phyloP scores from a whole-genome alignment of 2,329 filamentous ascomycete species.

The Xylaria polymorpha region DNA sequence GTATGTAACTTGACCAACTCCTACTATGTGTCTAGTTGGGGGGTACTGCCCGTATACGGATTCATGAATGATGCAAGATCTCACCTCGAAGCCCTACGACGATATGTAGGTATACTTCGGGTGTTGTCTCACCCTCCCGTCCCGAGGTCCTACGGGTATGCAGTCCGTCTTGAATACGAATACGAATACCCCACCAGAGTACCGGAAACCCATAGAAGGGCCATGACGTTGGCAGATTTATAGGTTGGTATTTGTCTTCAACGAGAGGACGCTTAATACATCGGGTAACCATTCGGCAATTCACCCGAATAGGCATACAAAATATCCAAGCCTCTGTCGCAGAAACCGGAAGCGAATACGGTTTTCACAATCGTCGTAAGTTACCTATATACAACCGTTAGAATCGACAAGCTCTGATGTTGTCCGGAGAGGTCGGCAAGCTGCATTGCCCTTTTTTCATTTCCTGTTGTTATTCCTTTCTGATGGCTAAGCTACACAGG shows the following conservation, averaged over 20 bases:
- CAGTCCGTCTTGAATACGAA: background rate
- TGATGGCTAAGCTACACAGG: background rate
- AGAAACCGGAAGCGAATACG: slow-evolving; percentile 26
- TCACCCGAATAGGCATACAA: background rate
- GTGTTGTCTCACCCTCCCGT: background rate
- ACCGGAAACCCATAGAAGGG: background rate
- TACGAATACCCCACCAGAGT: slow-evolving; percentile 11
- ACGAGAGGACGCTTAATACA: background rate
- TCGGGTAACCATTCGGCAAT: background rate
- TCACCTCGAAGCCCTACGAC: background rate
- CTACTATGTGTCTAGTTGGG: background rate
- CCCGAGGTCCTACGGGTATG: background rate
- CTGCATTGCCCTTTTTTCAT: background rate
- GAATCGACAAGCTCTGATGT: background rate
- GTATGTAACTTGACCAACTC: background rate
- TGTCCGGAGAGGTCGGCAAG: background rate
- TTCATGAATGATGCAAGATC: background rate
- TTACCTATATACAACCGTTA: background rate
- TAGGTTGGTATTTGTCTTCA: background rate
- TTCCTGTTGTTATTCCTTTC: background rate
- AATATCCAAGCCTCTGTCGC: background rate
- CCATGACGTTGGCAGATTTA: background rate
- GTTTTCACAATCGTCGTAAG: background rate
- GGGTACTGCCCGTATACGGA: background rate
- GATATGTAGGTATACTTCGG: background rate